Percentiles rank a stretch among this genome's conserved stretches.
Evolutionary conservation across 352 stramenopile genomes (phyloP).

Genomic region (Pythium dissimile): DNA sequence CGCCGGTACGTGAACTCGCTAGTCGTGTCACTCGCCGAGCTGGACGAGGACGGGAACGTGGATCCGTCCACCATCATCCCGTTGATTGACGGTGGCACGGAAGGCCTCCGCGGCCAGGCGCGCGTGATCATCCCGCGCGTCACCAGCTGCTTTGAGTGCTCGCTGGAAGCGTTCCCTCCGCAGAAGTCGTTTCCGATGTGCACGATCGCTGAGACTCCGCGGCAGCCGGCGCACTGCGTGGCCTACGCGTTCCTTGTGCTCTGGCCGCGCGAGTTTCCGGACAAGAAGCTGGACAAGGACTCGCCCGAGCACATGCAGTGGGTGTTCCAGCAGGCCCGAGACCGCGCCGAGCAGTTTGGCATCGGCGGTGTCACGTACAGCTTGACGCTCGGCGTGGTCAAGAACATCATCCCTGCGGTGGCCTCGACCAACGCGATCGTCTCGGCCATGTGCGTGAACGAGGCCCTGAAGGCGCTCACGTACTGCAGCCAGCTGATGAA

Average conservation of each 20-base stretch:
- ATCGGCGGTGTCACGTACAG: conserved; percentile 97
- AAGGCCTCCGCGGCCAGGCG: conserved; percentile 96
- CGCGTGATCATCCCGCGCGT: conserved; percentile 96
- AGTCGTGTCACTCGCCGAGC: conserved; percentile 90
- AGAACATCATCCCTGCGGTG: conserved; percentile 98
- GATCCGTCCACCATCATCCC: conserved; percentile 94
- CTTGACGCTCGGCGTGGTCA: conserved; percentile 96
- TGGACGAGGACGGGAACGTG: conserved; percentile 78
- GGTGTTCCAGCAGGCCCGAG: conserved; percentile 91
- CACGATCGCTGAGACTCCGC: conserved; percentile 96
- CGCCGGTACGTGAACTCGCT: conserved; percentile 96
- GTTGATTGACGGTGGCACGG: conserved; percentile 97
- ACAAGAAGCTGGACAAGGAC: conserved; percentile 96
- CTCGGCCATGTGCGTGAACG: conserved; percentile 94
- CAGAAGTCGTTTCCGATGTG: conserved; percentile 97
- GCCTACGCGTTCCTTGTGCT: conserved; percentile 96
- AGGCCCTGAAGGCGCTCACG: conserved; percentile 96
- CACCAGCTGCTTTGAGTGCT: conserved; percentile 99
- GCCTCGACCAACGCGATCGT: conserved; percentile 97
- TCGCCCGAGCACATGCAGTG: conserved; percentile 96
- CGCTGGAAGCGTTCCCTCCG: conserved; percentile 95
- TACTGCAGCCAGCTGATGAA: conserved; percentile 96
- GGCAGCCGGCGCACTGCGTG: conserved; percentile 97
- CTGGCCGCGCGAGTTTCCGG: conserved; percentile 93
- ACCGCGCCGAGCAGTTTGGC: conserved; percentile 91